Conservation (phyloP, 176 grass and related monocot genomes). For the Cenchrus purpureus region DNA sequence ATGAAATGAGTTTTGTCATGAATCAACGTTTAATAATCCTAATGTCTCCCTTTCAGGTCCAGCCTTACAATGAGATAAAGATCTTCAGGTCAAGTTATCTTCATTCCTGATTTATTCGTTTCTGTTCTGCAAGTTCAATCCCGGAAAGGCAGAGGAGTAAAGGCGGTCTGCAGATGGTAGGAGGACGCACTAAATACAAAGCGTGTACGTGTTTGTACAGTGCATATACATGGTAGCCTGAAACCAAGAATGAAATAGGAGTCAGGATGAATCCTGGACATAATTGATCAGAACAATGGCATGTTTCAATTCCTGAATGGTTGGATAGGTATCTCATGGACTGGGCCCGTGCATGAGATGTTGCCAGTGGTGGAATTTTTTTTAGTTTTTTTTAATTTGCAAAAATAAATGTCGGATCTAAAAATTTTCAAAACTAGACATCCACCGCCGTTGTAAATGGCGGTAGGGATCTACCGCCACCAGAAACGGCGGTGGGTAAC, state of each 20-base stretch:
- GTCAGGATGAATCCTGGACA: constrained; percentile 9
- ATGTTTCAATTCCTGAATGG: constrained; percentile 19
- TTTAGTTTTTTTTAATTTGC: too few relatives aligned
- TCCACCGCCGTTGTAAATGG: too few relatives aligned
- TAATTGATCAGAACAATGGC: constrained; percentile 4
- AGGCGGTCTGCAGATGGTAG: constrained; percentile 4
- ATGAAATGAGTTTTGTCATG: too few relatives aligned
- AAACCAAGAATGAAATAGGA: constrained; percentile 6
- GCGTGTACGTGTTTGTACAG: background rate
- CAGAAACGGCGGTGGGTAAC: too few relatives aligned
- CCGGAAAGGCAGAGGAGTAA: constrained; percentile 25
- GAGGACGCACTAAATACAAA: constrained; percentile 30
- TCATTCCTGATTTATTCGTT: background rate
- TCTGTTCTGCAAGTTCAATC: background rate
- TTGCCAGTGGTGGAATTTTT: too few relatives aligned
- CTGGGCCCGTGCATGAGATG: too few relatives aligned
- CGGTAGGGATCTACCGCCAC: too few relatives aligned
- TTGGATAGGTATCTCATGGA: background rate
- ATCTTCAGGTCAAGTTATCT: background rate
- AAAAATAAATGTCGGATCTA: too few relatives aligned
- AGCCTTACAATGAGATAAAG: background rate
- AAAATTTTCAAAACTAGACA: too few relatives aligned
- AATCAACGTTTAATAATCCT: too few relatives aligned
- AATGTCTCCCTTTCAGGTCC: background rate
- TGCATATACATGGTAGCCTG: constrained; percentile 17